phyloP scores from a whole-genome alignment of 2,329 filamentous ascomycete species.

The Neofusicoccum umdonicola region DNA sequence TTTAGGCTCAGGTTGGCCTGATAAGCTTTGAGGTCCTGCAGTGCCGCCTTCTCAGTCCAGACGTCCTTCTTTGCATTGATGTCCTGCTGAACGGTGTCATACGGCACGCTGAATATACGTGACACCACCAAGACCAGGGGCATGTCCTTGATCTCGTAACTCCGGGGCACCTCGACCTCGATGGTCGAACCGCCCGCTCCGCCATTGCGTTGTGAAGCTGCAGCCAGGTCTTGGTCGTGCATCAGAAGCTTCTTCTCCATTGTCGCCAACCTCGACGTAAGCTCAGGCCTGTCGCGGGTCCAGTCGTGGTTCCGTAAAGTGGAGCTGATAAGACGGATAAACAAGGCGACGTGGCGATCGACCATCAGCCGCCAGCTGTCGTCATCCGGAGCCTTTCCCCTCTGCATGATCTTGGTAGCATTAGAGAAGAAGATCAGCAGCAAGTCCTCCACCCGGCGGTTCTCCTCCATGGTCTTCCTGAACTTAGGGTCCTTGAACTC shows the following conservation, averaged over 20 bases:
- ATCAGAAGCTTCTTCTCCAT: slow-evolving; percentile 92
- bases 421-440: slow-evolving; percentile 95
- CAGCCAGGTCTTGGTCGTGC: slow-evolving; percentile 85
- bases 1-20: slow-evolving; percentile 83
- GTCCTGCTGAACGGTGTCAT: slow-evolving; percentile 79
- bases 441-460: slow-evolving; percentile 86
- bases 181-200: slow-evolving; percentile 63
- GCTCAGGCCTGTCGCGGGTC: slow-evolving; percentile 79
- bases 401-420: slow-evolving; percentile 85
- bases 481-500: slow-evolving; percentile 87
- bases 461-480: slow-evolving; percentile 88
- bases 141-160: slow-evolving; percentile 96
- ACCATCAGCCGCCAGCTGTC: slow-evolving; percentile 89
- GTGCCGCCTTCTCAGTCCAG: slow-evolving; percentile 90
- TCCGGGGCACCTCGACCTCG: slow-evolving; percentile 79
- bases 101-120: slow-evolving; percentile 77
- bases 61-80: slow-evolving; percentile 75
- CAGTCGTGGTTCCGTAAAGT: slow-evolving; percentile 82
- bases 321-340: slow-evolving; percentile 79
- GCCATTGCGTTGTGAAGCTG: slow-evolving; percentile 57
- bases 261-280: slow-evolving; percentile 72
- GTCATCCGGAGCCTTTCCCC: slow-evolving; percentile 72
- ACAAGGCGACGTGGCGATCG: slow-evolving; percentile 90
- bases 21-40: slow-evolving; percentile 90
- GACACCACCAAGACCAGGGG: slow-evolving; percentile 84